Conservation (phyloP, 2,329 filamentous ascomycete genomes). For the Aspergillus fumigatiaffinis region DNA sequence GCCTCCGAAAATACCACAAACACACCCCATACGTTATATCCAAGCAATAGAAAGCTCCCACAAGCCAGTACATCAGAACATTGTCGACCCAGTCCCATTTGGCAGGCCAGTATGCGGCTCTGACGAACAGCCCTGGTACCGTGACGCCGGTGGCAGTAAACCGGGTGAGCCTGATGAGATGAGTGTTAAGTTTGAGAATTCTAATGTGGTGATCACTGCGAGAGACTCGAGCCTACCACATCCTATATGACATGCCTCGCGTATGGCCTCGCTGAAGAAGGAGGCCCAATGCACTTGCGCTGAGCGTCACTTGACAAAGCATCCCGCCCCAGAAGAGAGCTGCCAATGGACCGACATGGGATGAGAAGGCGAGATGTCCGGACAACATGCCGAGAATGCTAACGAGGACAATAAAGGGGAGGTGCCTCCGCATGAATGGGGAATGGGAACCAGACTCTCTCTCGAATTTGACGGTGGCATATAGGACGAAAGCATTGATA, state of each 20-base stretch:
- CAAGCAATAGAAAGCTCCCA: not conserved
- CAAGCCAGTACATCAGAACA: not conserved
- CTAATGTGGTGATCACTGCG: too few species aligned
- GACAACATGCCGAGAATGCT: not conserved
- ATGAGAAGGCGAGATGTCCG: not conserved
- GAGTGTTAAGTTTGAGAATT: too few species aligned
- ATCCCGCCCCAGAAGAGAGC: not conserved
- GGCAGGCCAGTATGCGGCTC: not conserved
- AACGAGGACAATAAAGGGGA: not conserved
- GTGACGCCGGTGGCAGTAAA: not conserved
- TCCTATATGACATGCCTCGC: not conserved
- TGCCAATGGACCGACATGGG: not conserved
- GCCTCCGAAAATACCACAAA: not conserved
- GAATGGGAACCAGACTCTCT: not conserved
- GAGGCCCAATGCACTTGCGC: not conserved
- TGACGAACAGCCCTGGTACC: not conserved
- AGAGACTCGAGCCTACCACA: not conserved
- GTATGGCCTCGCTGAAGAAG: not conserved
- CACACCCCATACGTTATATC: not conserved
- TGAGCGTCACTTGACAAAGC: not conserved
- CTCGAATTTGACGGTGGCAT: not conserved
- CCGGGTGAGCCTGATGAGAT: not conserved
- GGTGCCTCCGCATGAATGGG: not conserved
- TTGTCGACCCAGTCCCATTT: not conserved
- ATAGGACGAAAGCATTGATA: conserved; percentile 1